A percentile compares a stretch with the other conserved stretches of the same genome.
phyloP scores from a whole-genome alignment of 371 early-diverging fungal genomes.

The Funneliformis caledonium region DNA sequence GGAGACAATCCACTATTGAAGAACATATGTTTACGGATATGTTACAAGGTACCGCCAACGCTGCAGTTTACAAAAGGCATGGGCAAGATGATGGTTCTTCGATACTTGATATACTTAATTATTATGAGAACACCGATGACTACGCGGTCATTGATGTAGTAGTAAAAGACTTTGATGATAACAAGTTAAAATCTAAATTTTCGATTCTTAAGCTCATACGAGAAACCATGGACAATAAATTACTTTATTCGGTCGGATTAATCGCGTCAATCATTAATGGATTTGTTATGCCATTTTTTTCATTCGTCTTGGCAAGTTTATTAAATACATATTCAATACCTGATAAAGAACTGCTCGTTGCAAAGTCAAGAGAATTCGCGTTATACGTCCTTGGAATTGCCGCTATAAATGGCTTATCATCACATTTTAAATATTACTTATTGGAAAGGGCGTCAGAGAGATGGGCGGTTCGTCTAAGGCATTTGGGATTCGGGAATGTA shows the following conservation, averaged over 20 bases:
- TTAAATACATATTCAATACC: constrained; percentile 31
- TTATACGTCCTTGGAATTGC: constrained; percentile 22
- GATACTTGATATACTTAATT: constrained; percentile 30
- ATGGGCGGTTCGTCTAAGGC: constrained; percentile 25
- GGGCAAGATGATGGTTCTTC: constrained; percentile 5
- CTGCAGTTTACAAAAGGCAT: constrained; percentile 12
- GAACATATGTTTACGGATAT: constrained; percentile 20
- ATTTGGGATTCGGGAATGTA: constrained; percentile 22
- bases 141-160: constrained; percentile 5
- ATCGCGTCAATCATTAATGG: constrained; percentile 23
- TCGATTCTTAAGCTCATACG: not conserved
- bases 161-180: not conserved
- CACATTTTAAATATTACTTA: constrained; percentile 31
- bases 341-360: not conserved
- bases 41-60: constrained; percentile 2
- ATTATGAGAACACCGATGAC: constrained; percentile 23
- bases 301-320: constrained; percentile 27
- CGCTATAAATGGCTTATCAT: constrained; percentile 19
- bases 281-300: constrained; percentile 35
- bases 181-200: not conserved
- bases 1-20: constrained; percentile 1
- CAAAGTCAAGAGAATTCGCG: not conserved
- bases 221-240: constrained; percentile 9
- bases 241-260: constrained; percentile 14
- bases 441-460: constrained; percentile 31